Evolutionary conservation across 495 filamentous ascomycete genomes (phyloP), one percentile per base, ranked within the genome.

Genomic region (Baudoinia panamericana): DNA sequence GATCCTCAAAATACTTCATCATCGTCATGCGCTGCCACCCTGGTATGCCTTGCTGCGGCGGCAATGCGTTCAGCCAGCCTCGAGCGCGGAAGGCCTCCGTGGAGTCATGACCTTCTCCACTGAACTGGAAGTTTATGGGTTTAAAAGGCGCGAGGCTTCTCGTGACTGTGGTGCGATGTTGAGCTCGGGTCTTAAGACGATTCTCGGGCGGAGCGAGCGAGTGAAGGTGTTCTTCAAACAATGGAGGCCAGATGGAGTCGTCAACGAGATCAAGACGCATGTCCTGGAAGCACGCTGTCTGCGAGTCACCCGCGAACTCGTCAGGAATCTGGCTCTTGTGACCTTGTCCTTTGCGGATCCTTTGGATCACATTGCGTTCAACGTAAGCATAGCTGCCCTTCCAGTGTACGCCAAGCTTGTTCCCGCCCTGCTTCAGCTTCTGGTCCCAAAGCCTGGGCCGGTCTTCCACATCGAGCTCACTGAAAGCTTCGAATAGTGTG

Each of bases 11-110:
- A 29, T 56, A 53, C 47, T 59, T 61, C 54, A 63, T 58, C 46
- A 63, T 55, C 5, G 56, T 62, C 37, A 60, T 46, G 12, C 59
- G 51, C 47, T 59, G 56, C 54, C 55, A 63, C 2, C 61, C 61
- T 0, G 59, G 56, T 20, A 62, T 53, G 2, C 45, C 53, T 5
- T 48, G 21, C 39, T 63, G 59, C 15, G 42, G 21, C 7, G 57
- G 57, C 2, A 63, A 46, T 13, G 57, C 48, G 35, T 59, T 61
- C 18, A 63, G 45, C 57, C 57, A 63, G 27, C 60, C 60, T 10
- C 9, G 9, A 18, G 49, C 35, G 24, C 16, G 19, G 48, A 63
- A 63, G 18, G 49, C 19, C 37, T 53, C 46, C 16, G 21, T 50
- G 43, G 10, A 24, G 30, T 59, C 54, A 1, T 37, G 16, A 16